Percentiles rank a stretch among this genome's conserved stretches.
Evolutionary conservation across 1,284 basidiomycete species (phyloP).

Genomic region (Irpex sp.): DNA sequence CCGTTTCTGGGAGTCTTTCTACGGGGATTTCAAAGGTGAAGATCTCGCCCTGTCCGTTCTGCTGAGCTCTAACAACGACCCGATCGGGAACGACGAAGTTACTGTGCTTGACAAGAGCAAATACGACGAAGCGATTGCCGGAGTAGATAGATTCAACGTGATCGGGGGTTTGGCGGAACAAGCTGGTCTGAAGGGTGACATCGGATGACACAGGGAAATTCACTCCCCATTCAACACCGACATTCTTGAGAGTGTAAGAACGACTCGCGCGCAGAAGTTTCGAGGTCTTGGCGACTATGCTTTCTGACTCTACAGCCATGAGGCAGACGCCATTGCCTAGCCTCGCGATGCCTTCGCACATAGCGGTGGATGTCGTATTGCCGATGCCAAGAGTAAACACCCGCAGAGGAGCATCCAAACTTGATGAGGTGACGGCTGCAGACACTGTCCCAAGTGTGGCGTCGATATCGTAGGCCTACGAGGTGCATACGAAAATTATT

Average conservation of each 20-base stretch:
- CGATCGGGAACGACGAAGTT: constrained; percentile 1
- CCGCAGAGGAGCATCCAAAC: constrained; percentile 31
- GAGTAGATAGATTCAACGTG: constrained; percentile 6
- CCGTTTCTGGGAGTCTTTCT: background rate
- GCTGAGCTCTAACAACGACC: constrained; percentile 4
- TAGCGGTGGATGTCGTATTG: constrained; percentile 39
- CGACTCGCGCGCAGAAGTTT: constrained; percentile 46
- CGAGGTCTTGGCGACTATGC: constrained; percentile 44
- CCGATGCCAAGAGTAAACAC: constrained; percentile 58
- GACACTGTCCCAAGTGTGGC: background rate
- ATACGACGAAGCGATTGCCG: constrained; percentile 10
- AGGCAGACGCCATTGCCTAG: constrained; percentile 47
- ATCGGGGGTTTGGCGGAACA: constrained; percentile 12
- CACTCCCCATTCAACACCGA: constrained; percentile 46
- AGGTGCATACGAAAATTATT: background rate
- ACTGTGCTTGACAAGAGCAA: constrained; percentile 5
- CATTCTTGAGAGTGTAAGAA: constrained; percentile 38
- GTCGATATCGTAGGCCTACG: constrained; percentile 9
- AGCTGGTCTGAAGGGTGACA: background rate
- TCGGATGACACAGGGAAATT: background rate
- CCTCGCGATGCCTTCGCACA: constrained; percentile 47
- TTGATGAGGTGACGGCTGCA: background rate
- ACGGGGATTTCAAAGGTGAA: constrained; percentile 5
- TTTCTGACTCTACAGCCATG: constrained; percentile 40
- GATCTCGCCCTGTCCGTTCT: constrained; percentile 8